Evolutionary conservation across 257 asterid genomes (phyloP), one percentile per base, ranked within the genome.

Genomic region (Eustoma russellianum): DNA sequence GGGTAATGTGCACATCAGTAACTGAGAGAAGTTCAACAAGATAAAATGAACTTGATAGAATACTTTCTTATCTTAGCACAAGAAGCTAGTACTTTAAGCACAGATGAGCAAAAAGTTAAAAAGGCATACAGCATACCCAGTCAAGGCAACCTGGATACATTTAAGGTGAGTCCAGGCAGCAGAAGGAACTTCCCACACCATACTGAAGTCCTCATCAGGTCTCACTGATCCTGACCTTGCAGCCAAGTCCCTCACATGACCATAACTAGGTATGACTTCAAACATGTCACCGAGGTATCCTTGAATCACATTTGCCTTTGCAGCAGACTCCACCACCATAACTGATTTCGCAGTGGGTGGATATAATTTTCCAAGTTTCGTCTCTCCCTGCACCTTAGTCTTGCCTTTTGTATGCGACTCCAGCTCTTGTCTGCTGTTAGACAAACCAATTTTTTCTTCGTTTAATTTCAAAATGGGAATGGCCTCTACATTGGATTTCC

Each of bases 121-220:
- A 41, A 56, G 48, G 60, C 57, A 57, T 48, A 61, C 56, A 46
- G 46, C 94, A 59, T 82, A 91, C 98, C 95, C 94, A 45, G 80
- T 80, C 66, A 91, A 63, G 50, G 96, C 96, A 67, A 82, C 90
- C 70, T 82, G 84, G 64, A 91, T 87, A 75, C 86, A 78, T 77
- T 82, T 84, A 64, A 87, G 89, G 74, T 87, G 98, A 72, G 95
- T 80, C 98, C 98, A 87, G 53, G 98, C 94, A 57, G 89, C 70
- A 33, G 95, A 77, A 18, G 98, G 95, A 65, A 91, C 96, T 72
- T 91, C 98, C 96, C 98, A 91, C 56, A 91, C 86, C 95, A 91
- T 91, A 71, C 95, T 84, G 75, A 84, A 91, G 66, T 87, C 89
- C 74, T 91, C 96, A 72, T 83, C 86, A 41, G 97, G 97, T 52